Evolutionary conservation across 1,284 basidiomycete genomes (phyloP), one percentile per base, ranked within the genome.

Genomic region (Rhizoctonia solani): DNA sequence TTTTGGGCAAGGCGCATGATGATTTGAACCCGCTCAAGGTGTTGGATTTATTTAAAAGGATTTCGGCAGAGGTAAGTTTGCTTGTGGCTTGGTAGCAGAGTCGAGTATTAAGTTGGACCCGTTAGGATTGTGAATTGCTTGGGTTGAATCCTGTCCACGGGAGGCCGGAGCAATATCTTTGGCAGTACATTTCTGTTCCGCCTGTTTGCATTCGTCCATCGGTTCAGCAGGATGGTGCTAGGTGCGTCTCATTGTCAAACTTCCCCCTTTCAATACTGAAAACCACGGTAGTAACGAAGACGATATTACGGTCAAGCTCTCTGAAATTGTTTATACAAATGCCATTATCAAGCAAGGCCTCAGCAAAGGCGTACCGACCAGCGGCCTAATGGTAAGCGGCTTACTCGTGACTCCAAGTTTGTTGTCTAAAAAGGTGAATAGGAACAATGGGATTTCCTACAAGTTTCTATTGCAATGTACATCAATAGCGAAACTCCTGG

Each of bases 371-470:
- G 85, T 90, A 13, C 92, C 93, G 4, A 94, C 92, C 11, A 86
- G 90, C 54, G 88, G 91, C 71, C 90, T 96, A 73, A 95, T 96
- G 90, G 92, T 91, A 74, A 72, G 81, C 25, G 30, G 23, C 21
- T 37, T 39, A 49, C 39, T 54, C 30, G 25, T 25, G 37, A 23
- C 49, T 23, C 42, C 41, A 16, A 72, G 30, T 59, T 4, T 67
- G 4, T 50, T 27, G 3, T 39, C 13, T 53, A 2, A 25, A 27
- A 30, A 13, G 21, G 30, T 42, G 9, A 23, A 9, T 72, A 93
- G 92, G 95, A 96, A 85, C 89, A 98, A 86, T 99, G 97, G 97
- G 97, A 99, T 73, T 94, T 96, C 71, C 82, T 99, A 3, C 94
- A 97, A 75, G 84, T 97, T 55, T 91, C 91, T 30, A 92, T 98